Evolutionary conservation across 1,284 basidiomycete species (phyloP), one percentile per base, ranked within the genome.

Genomic region (Sanguinoderma infundibulare): DNA sequence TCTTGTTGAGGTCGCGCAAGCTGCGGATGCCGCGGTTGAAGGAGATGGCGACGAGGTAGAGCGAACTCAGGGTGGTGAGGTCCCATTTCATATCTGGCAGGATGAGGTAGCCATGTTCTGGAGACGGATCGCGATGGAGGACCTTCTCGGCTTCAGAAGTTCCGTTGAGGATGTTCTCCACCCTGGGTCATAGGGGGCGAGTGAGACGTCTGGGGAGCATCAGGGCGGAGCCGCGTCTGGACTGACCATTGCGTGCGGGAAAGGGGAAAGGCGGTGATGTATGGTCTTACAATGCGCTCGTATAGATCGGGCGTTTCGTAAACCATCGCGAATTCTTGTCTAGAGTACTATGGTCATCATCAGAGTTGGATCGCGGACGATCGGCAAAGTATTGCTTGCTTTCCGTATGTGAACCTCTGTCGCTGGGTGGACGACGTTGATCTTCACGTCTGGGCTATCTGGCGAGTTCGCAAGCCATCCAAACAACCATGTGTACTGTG

Each of bases 21-120:
- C 86, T 88, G 36, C 81, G 80, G 50, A 96, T 83, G 2, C 75
- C 70, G 0, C 80, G 72, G 59, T 87, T 83, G 40, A 83, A 81
- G 0, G 83, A 82, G 59, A 96, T 81, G 0, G 89, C 91, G 20
- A 92, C 79, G 59, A 95, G 86, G 73, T 96, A 96, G 59, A 95
- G 78, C 2, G 87, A 82, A 2, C 83, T 77, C n/a, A 86, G 70
- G 2, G 89, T 87, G 3, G 83, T 88, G 32, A 90, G 83, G 72
- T 98, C 96, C 97, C 97, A 95, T 76, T 96, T 96, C 85, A 96
- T 90, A 75, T 98, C 95, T 0, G 96, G 95, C 0, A 96, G 76
- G 60, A 98, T 86, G 53, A 98, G 73, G 71, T 94, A 98, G 9
- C 92, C 91, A 1, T 67, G 72, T 10, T 78, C 71, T 0, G 78